Conservation (phyloP, 1,139 yeast genomes). For the Suhomyces panamericanus region DNA sequence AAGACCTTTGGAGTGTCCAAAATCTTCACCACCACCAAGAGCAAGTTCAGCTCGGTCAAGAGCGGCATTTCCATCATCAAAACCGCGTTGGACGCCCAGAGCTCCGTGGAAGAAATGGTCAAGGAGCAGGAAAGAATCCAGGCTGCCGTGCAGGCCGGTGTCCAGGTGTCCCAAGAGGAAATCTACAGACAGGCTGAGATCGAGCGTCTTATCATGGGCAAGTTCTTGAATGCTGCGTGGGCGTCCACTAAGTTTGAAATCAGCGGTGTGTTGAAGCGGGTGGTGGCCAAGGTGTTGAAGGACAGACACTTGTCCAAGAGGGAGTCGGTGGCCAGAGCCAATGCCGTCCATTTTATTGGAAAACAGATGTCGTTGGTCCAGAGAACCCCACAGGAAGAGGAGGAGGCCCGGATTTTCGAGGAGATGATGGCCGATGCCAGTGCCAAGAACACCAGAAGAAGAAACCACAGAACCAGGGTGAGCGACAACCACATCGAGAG, state of each 20-base stretch:
- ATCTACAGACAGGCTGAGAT: conserved; percentile 57
- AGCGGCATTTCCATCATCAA: conserved; percentile 43
- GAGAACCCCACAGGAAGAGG: conserved; percentile 70
- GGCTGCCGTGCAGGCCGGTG: conserved; percentile 33
- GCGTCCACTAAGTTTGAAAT: conserved; percentile 75
- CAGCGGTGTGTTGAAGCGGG: conserved; percentile 64
- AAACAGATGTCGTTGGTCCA: conserved; percentile 53
- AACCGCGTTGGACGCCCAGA: conserved; percentile 46
- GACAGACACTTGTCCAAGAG: conserved; percentile 56
- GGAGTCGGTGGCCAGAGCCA: conserved; percentile 57
- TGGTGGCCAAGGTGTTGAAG: conserved; percentile 57
- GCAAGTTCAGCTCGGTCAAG: conserved; percentile 40
- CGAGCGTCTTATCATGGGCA: conserved; percentile 69
- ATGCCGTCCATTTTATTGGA: conserved; percentile 59
- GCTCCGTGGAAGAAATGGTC: conserved; percentile 41
- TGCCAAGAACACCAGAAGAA: conserved; percentile 45
- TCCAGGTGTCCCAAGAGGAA: conserved; percentile 42
- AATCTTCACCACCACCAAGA: conserved; percentile 50
- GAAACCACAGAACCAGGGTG: conserved; percentile 9
- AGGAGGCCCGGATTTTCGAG: conserved; percentile 73
- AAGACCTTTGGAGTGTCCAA: conserved; percentile 52
- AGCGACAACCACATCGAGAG: conserved; percentile 15
- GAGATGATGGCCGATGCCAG: conserved; percentile 71
- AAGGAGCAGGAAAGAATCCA: conserved; percentile 52
- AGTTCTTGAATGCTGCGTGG: conserved; percentile 78